Evolutionary conservation across 306 rosid species (phyloP).

Genomic region (Corylus avellana): DNA sequence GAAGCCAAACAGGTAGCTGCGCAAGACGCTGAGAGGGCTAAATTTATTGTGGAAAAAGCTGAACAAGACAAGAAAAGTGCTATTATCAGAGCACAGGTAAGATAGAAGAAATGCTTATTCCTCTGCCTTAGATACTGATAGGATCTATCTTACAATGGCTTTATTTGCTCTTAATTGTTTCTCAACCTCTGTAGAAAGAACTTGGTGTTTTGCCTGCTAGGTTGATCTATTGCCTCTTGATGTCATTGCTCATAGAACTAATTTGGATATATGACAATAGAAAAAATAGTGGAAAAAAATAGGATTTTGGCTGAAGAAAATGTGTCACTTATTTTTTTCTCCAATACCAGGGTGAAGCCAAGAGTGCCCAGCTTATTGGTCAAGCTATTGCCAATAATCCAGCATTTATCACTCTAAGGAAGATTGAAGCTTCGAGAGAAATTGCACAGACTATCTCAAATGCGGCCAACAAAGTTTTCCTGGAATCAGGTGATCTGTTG

Average conservation of each 20-base stretch:
- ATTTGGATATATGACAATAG: not conserved
- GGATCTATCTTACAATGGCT: not conserved
- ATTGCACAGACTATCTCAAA: slow-evolving; percentile 63
- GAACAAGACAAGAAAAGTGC: slow-evolving; percentile 89
- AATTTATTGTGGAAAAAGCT: slow-evolving; percentile 84
- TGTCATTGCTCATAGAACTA: not conserved
- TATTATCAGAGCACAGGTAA: slow-evolving; percentile 82
- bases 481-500: slow-evolving; percentile 68
- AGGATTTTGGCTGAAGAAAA: not conserved
- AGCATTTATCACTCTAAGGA: slow-evolving; percentile 76
- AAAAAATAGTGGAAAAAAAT: not conserved
- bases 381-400: slow-evolving; percentile 84
- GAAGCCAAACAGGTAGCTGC: slow-evolving; percentile 98
- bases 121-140: not conserved
- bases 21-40: slow-evolving; percentile 96
- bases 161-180: not conserved
- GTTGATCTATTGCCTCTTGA: not conserved
- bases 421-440: slow-evolving; percentile 92
- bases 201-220: not conserved
- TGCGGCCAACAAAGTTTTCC: slow-evolving; percentile 64
- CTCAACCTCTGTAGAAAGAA: not conserved
- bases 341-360: slow-evolving; percentile 73
- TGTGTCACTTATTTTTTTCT: not conserved
- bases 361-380: slow-evolving; percentile 80
- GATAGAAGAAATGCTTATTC: not conserved